A percentile compares a stretch with the other conserved stretches of the same genome.
phyloP scores from a whole-genome alignment of 257 asterid species.

The Eucommia ulmoides region DNA sequence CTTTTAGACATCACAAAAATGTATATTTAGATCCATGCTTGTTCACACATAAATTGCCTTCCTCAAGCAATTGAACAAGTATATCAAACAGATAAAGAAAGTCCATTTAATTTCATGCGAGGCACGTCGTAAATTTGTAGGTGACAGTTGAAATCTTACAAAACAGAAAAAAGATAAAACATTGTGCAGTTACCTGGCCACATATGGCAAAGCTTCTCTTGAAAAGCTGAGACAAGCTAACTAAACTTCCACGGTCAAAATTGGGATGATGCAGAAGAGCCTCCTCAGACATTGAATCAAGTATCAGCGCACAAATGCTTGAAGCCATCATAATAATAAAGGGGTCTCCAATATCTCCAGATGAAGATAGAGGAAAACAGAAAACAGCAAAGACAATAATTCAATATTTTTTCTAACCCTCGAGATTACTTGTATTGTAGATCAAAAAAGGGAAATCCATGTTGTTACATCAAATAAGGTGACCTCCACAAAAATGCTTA shows the following conservation, averaged over 20 bases:
- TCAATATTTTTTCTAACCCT: too few relatives aligned
- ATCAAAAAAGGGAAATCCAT: too few relatives aligned
- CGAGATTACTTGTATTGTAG: too few relatives aligned
- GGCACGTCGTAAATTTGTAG: too few relatives aligned
- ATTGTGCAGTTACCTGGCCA: conserved; percentile 27
- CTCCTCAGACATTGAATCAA: conserved; percentile 64
- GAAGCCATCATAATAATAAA: conserved; percentile 64
- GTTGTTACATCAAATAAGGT: neutral
- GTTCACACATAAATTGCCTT: neutral
- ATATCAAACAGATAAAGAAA: neutral
- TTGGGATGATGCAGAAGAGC: conserved; percentile 44
- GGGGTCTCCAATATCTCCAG: conserved; percentile 29
- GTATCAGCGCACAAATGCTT: conserved; percentile 62
- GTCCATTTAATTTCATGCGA: too few relatives aligned
- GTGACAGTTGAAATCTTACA: too few relatives aligned
- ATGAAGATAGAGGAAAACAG: neutral
- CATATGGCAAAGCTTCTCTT: conserved; percentile 36
- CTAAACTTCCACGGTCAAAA: conserved; percentile 28
- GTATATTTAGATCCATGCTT: neutral
- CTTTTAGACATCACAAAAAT: neutral
- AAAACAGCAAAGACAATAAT: neutral
- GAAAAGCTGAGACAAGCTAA: conserved; percentile 40
- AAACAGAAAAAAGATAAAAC: neutral
- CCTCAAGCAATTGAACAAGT: neutral
- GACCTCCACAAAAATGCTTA: neutral